These are phyloP conservation scores for Pezicula neosporulosa DNA, from an alignment of 2,329 filamentous ascomycete genomes.

Conservation along the genomic window DNA sequence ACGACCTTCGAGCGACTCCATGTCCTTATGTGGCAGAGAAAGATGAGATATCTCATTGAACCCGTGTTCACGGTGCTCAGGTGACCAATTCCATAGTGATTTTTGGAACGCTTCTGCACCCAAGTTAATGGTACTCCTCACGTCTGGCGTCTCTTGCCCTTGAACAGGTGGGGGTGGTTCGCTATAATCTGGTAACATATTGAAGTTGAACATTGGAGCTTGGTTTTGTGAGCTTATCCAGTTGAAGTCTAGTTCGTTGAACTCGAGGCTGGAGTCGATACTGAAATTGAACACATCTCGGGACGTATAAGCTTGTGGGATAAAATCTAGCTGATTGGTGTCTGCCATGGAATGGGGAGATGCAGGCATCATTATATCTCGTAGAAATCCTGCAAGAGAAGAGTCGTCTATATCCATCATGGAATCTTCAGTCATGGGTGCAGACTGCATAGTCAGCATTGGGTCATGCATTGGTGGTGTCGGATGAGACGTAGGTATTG, in stretches of 20 bases:
- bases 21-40: constrained; percentile 7
- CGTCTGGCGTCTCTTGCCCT: constrained; percentile 1
- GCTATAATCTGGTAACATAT: background rate
- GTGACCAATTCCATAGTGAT: constrained; percentile 13
- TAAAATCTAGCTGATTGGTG: background rate
- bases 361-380: constrained; percentile 12
- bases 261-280: constrained; percentile 11
- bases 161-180: background rate
- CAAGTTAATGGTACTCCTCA: background rate
- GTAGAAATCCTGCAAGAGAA: constrained; percentile 9
- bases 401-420: constrained; percentile 8
- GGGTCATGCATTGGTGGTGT: background rate
- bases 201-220: background rate
- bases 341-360: background rate
- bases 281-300: constrained; percentile 15
- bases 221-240: constrained; percentile 8
- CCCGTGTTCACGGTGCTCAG: constrained; percentile 4
- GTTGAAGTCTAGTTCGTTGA: constrained; percentile 12
- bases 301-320: background rate
- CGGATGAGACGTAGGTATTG: background rate
- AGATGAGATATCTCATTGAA: constrained; percentile 6
- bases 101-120: constrained; percentile 11
- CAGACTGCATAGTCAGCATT: background rate
- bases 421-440: background rate
- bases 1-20: constrained; percentile 1